Conservation (phyloP, 2,329 filamentous ascomycete species). For the Paraphoma chrysanthemicola region DNA sequence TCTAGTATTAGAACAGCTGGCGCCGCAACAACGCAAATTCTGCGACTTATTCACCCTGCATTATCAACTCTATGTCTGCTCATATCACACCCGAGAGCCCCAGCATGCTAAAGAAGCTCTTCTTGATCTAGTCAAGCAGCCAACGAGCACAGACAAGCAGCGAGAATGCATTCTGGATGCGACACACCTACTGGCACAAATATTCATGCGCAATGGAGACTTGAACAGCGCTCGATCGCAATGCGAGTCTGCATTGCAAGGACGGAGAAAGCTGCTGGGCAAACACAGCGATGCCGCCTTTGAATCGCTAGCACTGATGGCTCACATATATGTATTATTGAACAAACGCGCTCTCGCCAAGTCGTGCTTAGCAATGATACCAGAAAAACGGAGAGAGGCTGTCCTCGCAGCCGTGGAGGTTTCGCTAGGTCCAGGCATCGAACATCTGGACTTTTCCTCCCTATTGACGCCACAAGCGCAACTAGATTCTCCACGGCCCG, state of each 20-base stretch:
- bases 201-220: constrained; percentile 28
- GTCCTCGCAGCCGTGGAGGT: constrained; percentile 20
- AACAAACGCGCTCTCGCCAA: constrained; percentile 29
- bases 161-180: constrained; percentile 22
- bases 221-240: constrained; percentile 28
- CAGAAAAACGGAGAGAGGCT: constrained; percentile 16
- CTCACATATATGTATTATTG: constrained; percentile 30
- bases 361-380: constrained; percentile 29
- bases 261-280: constrained; percentile 29
- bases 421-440: constrained; percentile 17
- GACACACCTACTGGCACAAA: constrained; percentile 32
- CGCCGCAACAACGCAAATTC: constrained; percentile 20
- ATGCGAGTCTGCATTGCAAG: constrained; percentile 35
- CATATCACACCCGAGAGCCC: constrained; percentile 29
- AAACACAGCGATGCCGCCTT: constrained; percentile 31
- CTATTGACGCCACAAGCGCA: constrained; percentile 9
- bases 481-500: constrained; percentile 1
- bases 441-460: constrained; percentile 29
- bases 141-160: constrained; percentile 20
- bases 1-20: constrained; percentile 27
- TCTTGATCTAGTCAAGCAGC: constrained; percentile 20
- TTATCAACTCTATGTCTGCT: constrained; percentile 36
- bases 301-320: constrained; percentile 38
- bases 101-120: constrained; percentile 28
- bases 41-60: constrained; percentile 32